phyloP scores from a whole-genome alignment of 2,329 filamentous ascomycete genomes.

The Thelonectria rubi region DNA sequence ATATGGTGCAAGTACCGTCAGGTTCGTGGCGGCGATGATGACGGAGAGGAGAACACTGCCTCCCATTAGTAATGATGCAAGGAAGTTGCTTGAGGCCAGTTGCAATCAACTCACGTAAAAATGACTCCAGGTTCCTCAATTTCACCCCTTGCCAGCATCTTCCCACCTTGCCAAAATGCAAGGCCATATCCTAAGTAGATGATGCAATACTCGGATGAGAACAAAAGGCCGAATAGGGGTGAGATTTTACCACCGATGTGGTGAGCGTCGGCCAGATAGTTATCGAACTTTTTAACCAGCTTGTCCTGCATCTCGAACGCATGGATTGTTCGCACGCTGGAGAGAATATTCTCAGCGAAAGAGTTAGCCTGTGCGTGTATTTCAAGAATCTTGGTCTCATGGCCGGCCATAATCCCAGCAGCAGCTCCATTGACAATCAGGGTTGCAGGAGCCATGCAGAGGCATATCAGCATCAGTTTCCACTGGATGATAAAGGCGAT shows the following conservation, averaged over 20 bases:
- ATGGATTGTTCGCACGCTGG: slow-evolving; percentile 52
- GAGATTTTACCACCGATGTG: slow-evolving; percentile 43
- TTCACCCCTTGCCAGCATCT: slow-evolving; percentile 49
- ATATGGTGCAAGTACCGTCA: slow-evolving; percentile 50
- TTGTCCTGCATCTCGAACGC: slow-evolving; percentile 53
- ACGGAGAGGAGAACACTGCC: slow-evolving; percentile 51
- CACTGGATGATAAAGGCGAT: slow-evolving; percentile 53
- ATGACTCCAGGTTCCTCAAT: slow-evolving; percentile 50
- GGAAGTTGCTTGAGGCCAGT: too few relatives aligned
- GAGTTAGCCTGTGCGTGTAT: slow-evolving; percentile 47
- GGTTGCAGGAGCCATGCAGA: slow-evolving; percentile 46
- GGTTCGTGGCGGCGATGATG: slow-evolving; percentile 48
- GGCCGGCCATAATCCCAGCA: slow-evolving; percentile 44
- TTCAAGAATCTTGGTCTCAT: slow-evolving; percentile 46
- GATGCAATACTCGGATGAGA: slow-evolving; percentile 46
- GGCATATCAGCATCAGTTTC: slow-evolving; percentile 55
- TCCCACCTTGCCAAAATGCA: slow-evolving; percentile 56
- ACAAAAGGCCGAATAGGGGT: slow-evolving; percentile 42
- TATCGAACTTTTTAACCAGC: slow-evolving; percentile 51
- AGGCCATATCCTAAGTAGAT: slow-evolving; percentile 54
- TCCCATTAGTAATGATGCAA: too few relatives aligned
- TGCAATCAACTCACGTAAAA: slow-evolving; percentile 45
- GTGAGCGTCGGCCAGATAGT: slow-evolving; percentile 49
- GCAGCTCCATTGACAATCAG: slow-evolving; percentile 46
- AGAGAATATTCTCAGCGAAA: slow-evolving; percentile 49